phyloP scores from a whole-genome alignment of 116 monocot genomes.

The Posidonia oceanica region DNA sequence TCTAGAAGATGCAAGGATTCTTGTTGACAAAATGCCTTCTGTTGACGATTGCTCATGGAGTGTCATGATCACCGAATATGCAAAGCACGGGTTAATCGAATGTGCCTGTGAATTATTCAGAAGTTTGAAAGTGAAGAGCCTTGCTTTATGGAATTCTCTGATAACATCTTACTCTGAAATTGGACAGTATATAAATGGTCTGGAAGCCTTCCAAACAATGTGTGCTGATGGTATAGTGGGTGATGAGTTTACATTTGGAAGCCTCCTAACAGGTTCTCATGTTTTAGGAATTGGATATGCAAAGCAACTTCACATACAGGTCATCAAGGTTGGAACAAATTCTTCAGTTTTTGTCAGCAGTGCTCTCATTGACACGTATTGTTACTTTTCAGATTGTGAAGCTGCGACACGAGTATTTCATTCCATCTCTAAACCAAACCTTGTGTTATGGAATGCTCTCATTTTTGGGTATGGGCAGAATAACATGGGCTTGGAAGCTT shows the following conservation, averaged over 20 bases:
- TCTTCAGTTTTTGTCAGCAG: constrained; percentile 26
- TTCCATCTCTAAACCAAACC: constrained; percentile 20
- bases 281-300: constrained; percentile 17
- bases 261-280: constrained; percentile 19
- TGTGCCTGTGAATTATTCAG: constrained; percentile 20
- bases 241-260: constrained; percentile 39
- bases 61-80: constrained; percentile 39
- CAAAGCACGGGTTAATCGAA: constrained; percentile 23
- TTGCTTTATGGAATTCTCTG: constrained; percentile 41
- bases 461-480: constrained; percentile 26
- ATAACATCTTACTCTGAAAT: constrained; percentile 27
- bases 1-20: constrained; percentile 21
- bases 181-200: constrained; percentile 24
- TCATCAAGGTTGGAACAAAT: constrained; percentile 17
- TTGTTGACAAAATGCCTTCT: constrained; percentile 37
- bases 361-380: constrained; percentile 35
- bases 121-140: constrained; percentile 15
- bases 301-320: constrained; percentile 28
- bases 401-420: constrained; percentile 20
- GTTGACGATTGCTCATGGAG: constrained; percentile 49
- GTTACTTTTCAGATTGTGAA: constrained; percentile 11
- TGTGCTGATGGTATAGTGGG: constrained; percentile 13
- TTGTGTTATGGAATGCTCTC: constrained; percentile 32
- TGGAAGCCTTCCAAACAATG: constrained; percentile 19
- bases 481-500: constrained; percentile 16